Percentiles rank a stretch among this genome's conserved stretches.
Conservation (phyloP, 345 rosid genomes). For the Acer campestre region DNA sequence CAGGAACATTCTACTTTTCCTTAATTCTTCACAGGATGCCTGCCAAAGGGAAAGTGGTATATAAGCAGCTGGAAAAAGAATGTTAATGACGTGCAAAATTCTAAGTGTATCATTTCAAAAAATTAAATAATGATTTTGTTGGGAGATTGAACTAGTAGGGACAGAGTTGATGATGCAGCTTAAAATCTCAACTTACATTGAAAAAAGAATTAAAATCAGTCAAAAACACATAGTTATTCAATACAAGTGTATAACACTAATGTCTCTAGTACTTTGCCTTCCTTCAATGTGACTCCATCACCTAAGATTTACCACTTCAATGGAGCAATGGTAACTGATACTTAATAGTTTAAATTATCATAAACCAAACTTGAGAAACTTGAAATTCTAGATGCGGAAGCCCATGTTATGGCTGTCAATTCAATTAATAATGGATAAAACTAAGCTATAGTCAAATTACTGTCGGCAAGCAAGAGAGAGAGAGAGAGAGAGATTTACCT, state of each 20-base stretch:
- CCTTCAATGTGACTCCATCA: neutral
- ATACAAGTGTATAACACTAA: neutral
- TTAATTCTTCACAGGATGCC: constrained; percentile 81
- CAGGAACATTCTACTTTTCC: constrained; percentile 77
- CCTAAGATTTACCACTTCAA: neutral
- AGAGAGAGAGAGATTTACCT: constrained; percentile 45
- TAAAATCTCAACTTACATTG: neutral
- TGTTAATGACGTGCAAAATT: neutral
- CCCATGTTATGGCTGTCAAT: no score
- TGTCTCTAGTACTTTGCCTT: neutral
- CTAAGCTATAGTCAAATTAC: neutral
- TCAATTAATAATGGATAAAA: neutral
- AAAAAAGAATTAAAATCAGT: neutral
- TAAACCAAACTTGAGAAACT: neutral
- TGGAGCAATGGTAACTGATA: neutral
- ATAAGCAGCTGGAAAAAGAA: constrained; percentile 22
- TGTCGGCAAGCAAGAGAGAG: neutral
- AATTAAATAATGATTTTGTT: neutral
- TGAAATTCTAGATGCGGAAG: neutral
- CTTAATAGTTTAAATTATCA: neutral
- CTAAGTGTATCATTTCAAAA: neutral
- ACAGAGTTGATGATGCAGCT: neutral
- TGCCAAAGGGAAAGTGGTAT: constrained; percentile 25
- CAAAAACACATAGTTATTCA: neutral
- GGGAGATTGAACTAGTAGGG: neutral